Evolutionary conservation across 202 grass and related monocot species (phyloP).

Genomic region (Elaeis oleifera): DNA sequence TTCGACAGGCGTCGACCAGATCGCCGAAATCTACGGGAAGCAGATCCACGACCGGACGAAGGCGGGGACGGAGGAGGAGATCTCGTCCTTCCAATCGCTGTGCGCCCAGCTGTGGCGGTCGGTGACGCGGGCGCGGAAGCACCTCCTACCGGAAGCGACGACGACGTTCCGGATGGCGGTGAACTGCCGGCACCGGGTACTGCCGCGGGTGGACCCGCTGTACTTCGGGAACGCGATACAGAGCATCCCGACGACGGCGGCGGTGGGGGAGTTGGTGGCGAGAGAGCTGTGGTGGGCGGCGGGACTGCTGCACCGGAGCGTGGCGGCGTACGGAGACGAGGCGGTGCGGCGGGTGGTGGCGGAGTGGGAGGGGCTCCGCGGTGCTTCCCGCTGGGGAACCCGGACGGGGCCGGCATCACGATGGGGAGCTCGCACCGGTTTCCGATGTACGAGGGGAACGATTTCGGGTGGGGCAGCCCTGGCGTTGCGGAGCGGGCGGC

Average conservation of each 20-base stretch:
- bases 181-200: conserved; percentile 74
- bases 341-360: conserved; percentile 34
- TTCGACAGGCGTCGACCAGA: background rate
- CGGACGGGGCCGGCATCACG: conserved; percentile 76
- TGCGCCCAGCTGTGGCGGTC: conserved; percentile 75
- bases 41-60: conserved; percentile 53
- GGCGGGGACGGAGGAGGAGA: conserved; percentile 26
- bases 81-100: conserved; percentile 94
- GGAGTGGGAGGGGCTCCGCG: conserved; percentile 69
- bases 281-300: conserved; percentile 65
- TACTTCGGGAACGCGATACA: conserved; percentile 99
- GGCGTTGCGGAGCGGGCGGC: conserved; percentile 80
- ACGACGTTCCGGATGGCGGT: conserved; percentile 89
- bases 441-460: conserved; percentile 91
- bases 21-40: conserved; percentile 61
- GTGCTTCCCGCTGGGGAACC: conserved; percentile 96
- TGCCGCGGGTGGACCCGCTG: conserved; percentile 36
- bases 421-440: conserved; percentile 96
- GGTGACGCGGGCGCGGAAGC: conserved; percentile 62
- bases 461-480: conserved; percentile 83
- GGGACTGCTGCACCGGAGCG: conserved; percentile 40
- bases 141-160: conserved; percentile 36
- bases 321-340: conserved; percentile 45
- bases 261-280: conserved; percentile 55
- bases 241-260: conserved; percentile 62